Conservation (phyloP, 768 basidiomycete species). For the Termitomyces heimii region DNA sequence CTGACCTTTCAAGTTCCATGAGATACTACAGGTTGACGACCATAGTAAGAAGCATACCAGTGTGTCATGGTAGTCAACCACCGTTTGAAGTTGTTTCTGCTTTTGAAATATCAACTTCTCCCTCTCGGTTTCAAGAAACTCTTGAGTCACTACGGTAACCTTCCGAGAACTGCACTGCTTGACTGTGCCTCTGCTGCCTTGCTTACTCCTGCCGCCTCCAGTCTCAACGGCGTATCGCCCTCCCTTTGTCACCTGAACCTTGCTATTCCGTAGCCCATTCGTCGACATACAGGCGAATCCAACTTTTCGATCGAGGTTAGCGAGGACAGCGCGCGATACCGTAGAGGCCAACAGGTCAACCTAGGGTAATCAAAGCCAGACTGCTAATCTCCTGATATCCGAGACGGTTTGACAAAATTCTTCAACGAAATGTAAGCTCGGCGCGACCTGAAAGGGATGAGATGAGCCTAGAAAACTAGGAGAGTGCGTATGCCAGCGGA, state of each 20-base stretch:
- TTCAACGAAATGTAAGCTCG: conserved; percentile 36
- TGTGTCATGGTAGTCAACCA: conserved; percentile 65
- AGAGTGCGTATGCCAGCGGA: conserved; percentile 21
- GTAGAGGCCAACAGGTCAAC: conserved; percentile 6
- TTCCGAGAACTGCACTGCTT: conserved; percentile 5
- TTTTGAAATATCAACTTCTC: conserved; percentile 48
- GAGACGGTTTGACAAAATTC: conserved; percentile 55
- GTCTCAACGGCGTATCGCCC: conserved; percentile 1
- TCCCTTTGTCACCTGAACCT: conserved; percentile 2
- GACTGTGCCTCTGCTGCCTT: conserved; percentile 17
- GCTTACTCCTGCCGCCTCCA: conserved; percentile 9
- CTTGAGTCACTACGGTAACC: conserved; percentile 15
- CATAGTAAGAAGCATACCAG: conserved; percentile 46
- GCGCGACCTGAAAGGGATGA: conserved; percentile 10
- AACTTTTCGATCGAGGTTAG: conserved; percentile 4
- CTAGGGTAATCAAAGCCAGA: not conserved
- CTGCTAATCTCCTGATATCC: conserved; percentile 59
- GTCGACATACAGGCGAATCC: conserved; percentile 4
- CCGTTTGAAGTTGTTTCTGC: conserved; percentile 50
- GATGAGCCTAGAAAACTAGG: conserved; percentile 10
- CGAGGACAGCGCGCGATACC: conserved; percentile 5
- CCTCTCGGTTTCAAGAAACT: conserved; percentile 28
- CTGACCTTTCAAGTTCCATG: conserved; percentile 47
- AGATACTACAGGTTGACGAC: conserved; percentile 1
- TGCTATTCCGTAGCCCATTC: conserved; percentile 10